Evolutionary conservation across 441 rosid genomes (phyloP), one percentile per base, ranked within the genome.

Genomic region (Populus hybrid): DNA sequence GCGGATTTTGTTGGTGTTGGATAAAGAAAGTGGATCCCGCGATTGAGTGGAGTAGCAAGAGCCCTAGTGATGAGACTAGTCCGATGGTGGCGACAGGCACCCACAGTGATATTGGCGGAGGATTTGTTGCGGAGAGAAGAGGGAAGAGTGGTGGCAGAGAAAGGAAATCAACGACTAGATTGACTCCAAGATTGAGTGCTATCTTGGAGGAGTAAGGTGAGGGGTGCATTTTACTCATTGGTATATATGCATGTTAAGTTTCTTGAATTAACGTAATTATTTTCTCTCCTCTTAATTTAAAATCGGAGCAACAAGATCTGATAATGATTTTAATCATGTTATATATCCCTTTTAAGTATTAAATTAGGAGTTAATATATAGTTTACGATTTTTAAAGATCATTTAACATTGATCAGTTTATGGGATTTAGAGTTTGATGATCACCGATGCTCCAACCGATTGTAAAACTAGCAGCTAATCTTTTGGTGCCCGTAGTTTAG

Each of bases 131-230:
- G 28, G 69, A 68, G 77, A 63, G 67, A 33, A 70, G 20, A 14
- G 36, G 11, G 14, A 63, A 9, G 7, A 56, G 28, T 14, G 61
- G 72, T 2, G 69, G 73, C 4, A 42, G 61, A 69, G 68, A 16
- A n/a, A 40, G 70, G 64, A 72, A 70, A 74, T 61, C 72, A 56
- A 53, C 21, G 0, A 5, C 61, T 1, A 29, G 31, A 29, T 29
- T 29, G 31, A 33, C 36, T 33, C 36, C 36, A 1, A 81, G 73
- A 36, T 77, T 83, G 77, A 81, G 63, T 26, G 78, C 65, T 68
- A 83, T 83, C 76, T 36, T 81, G 16, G 88, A 85, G 75, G 86
- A 83, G 64, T 6, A 69, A 72, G n/a, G 9, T 20, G 63, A 20
- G 63, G 63, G 9, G 36, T 33, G 36, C 9, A 56, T 56, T 56